These are phyloP conservation scores for Periglandula ipomoeae DNA, from an alignment of 2,329 filamentous ascomycete genomes.

Conservation along the genomic window DNA sequence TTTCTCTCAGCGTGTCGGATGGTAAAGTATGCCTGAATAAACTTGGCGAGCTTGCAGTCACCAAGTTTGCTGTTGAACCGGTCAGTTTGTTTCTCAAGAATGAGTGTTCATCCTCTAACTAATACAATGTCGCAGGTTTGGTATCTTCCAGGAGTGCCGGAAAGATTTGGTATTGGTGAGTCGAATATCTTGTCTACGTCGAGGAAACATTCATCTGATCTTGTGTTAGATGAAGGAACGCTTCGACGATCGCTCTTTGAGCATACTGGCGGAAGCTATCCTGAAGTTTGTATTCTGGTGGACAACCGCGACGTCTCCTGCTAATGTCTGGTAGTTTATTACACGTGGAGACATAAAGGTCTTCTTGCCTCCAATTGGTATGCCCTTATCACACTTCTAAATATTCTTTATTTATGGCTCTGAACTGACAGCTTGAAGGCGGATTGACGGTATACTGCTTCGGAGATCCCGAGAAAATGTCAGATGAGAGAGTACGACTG, in stretches of 20 bases:
- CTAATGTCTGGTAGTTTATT: slow-evolving; percentile 50
- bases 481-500: slow-evolving; percentile 70
- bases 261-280: slow-evolving; percentile 91
- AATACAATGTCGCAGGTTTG: slow-evolving; percentile 41
- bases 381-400: not conserved
- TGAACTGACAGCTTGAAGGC: slow-evolving; percentile 31
- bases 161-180: slow-evolving; percentile 80
- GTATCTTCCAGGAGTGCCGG: slow-evolving; percentile 81
- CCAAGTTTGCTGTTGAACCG: slow-evolving; percentile 94
- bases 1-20: slow-evolving; percentile 48
- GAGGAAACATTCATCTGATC: slow-evolving; percentile 17
- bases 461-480: slow-evolving; percentile 89
- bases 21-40: slow-evolving; percentile 85
- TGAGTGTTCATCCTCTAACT: not conserved
- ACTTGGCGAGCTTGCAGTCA: slow-evolving; percentile 81
- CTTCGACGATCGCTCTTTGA: slow-evolving; percentile 85
- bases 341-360: slow-evolving; percentile 91
- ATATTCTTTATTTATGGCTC: not conserved
- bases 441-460: slow-evolving; percentile 96
- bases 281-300: slow-evolving; percentile 42
- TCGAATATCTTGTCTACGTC: not conserved
- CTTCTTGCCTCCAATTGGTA: slow-evolving; percentile 87
- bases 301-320: not conserved
- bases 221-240: slow-evolving; percentile 62
- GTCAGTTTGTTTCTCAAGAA: slow-evolving; percentile 36